Conservation (phyloP, 2,329 filamentous ascomycete species). For the Trichoderma atroviride region DNA sequence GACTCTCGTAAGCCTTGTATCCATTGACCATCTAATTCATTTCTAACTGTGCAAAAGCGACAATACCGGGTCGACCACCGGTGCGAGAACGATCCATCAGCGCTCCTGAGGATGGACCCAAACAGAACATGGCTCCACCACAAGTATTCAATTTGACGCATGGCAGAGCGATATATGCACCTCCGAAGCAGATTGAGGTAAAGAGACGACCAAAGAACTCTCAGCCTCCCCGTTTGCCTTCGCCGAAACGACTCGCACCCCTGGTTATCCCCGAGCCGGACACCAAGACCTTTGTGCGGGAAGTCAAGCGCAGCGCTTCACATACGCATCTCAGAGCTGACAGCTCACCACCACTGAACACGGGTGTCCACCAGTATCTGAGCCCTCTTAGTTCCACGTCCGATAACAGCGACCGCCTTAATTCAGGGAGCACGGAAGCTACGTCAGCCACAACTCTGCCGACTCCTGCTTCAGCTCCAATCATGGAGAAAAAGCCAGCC, state of each 20-base stretch:
- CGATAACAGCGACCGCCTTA: slow-evolving; percentile 45
- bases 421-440: slow-evolving; percentile 45
- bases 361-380: slow-evolving; percentile 49
- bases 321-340: slow-evolving; percentile 49
- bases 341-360: slow-evolving; percentile 46
- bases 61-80: slow-evolving; percentile 66
- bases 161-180: slow-evolving; percentile 31
- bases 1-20: slow-evolving; percentile 64
- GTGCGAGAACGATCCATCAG: slow-evolving; percentile 67
- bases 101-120: slow-evolving; percentile 46
- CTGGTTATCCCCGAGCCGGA: slow-evolving; percentile 54
- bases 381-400: slow-evolving; percentile 41
- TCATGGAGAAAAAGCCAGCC: slow-evolving; percentile 46
- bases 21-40: neutral
- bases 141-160: neutral
- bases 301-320: neutral
- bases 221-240: slow-evolving; percentile 37
- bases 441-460: slow-evolving; percentile 47
- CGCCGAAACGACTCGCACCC: slow-evolving; percentile 58
- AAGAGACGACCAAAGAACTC: neutral
- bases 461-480: slow-evolving; percentile 55
- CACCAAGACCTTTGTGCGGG: neutral
- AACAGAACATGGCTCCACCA: neutral
- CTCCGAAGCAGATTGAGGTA: slow-evolving; percentile 31
- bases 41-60: slow-evolving; percentile 49